Base-by-base conservation (phyloP, 352 stramenopile genomes). In the Globisporangium heterothallicum region DNA sequence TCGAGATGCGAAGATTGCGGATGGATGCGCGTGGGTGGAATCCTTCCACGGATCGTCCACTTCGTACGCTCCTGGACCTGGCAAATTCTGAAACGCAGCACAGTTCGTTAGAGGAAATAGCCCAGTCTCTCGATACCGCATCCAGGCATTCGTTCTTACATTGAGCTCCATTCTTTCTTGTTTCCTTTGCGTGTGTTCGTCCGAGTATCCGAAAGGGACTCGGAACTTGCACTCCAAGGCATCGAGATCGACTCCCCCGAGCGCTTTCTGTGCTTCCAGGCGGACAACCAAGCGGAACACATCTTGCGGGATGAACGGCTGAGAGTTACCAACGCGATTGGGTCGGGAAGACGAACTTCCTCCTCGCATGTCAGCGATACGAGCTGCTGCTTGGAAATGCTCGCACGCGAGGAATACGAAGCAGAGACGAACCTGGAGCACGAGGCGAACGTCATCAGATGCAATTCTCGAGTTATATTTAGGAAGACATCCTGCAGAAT, bases 211-310 rank as follows among this genome's bases (percentile, higher is more conserved):
- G 2, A 52, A 10, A 4, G 74, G 77, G 10, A 91, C 77, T 25
- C 49, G 67, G 43, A 88, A 84, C 36, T 68, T 74, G 29, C 63
- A 55, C 42, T 87, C 73, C 10, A 91, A 64, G n/a, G 66, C 58
- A 14, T 46, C 32, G 8, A 80, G 59, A 41, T 88, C 74, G 10
- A 84, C 69, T 9, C 83, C 69, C 12, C 42, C 51, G 4, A 83
- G 58, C 1, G 63, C 59, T 57, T 86, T 81, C 35, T 88, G 74
- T 1, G 61, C 56, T 29, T 91, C 80, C 6, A 91, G 70, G 4
- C 61, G 64, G 26, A 88, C 57, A 25, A 91, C 55, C n/a, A 88
- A 52, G 6, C 74, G 70, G 56, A 91, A 91, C 26, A 87, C 67
- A 19, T 91, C 80, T 32, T 66, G 68, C 30, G 80, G 56, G 2